phyloP scores from a whole-genome alignment of 768 basidiomycete species.

The Flagelloscypha sp. region DNA sequence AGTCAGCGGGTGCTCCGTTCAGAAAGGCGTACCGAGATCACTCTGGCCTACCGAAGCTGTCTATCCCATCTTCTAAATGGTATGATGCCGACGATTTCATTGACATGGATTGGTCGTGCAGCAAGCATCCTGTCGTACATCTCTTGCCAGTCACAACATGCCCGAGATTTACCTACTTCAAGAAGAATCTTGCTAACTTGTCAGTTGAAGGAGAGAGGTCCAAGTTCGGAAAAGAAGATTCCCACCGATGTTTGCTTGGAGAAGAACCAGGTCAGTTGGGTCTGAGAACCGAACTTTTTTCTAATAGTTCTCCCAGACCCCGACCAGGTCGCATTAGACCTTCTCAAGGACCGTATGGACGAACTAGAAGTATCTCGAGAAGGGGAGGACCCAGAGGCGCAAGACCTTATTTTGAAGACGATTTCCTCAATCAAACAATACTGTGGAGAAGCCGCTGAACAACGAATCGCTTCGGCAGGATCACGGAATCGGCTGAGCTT shows the following conservation, averaged over 20 bases:
- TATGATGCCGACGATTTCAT: constrained; percentile 75
- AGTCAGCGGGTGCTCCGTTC: constrained; percentile 35
- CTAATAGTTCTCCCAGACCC: constrained; percentile 57
- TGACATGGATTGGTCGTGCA: constrained; percentile 62
- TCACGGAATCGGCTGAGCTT: no score
- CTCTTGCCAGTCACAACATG: constrained; percentile 67
- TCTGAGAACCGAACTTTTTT: constrained; percentile 1
- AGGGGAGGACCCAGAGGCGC: background rate
- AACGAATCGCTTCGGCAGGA: constrained; percentile 42
- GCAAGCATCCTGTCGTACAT: constrained; percentile 50
- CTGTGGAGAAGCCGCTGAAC: no score
- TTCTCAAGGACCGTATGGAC: background rate
- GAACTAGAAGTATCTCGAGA: constrained; percentile 2
- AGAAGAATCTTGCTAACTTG: constrained; percentile 39
- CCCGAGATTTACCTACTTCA: constrained; percentile 79
- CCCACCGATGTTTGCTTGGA: constrained; percentile 76
- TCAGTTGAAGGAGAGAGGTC: constrained; percentile 37
- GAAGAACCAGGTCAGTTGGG: constrained; percentile 54
- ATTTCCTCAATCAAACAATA: constrained; percentile 54
- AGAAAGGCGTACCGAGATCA: constrained; percentile 42
- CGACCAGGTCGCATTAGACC: constrained; percentile 21
- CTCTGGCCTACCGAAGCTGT: constrained; percentile 33
- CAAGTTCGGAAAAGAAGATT: constrained; percentile 83
- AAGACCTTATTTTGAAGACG: constrained; percentile 36
- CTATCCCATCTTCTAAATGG: constrained; percentile 55